phyloP scores from a whole-genome alignment of 495 filamentous ascomycete genomes.

The Mycothermus thermophilus region DNA sequence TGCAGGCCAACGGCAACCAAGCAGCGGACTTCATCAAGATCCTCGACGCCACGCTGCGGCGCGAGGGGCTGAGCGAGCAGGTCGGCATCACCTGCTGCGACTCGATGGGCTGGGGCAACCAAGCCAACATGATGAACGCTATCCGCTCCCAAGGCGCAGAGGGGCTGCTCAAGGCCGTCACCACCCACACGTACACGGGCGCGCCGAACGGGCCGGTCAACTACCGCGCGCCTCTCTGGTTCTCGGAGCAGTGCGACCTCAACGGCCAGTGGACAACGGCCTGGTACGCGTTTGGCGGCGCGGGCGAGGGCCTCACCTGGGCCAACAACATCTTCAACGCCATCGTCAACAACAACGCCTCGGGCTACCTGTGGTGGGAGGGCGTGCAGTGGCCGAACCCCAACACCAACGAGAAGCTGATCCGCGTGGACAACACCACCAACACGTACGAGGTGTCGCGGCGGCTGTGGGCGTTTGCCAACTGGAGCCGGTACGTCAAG shows the following conservation, averaged over 20 bases:
- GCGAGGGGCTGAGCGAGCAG: slow-evolving; percentile 15
- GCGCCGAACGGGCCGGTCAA: slow-evolving; percentile 21
- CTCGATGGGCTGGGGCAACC: slow-evolving; percentile 28
- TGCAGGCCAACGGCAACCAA: slow-evolving; percentile 24
- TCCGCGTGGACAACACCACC: slow-evolving; percentile 28
- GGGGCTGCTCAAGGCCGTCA: slow-evolving; percentile 20
- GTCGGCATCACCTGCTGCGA: slow-evolving; percentile 29
- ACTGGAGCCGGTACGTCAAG: slow-evolving; percentile 34
- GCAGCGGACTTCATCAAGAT: slow-evolving; percentile 31
- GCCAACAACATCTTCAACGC: slow-evolving; percentile 39
- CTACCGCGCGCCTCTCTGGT: slow-evolving; percentile 22
- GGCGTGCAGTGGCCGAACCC: slow-evolving; percentile 36
- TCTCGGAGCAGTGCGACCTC: slow-evolving; percentile 33
- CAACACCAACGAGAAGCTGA: slow-evolving; percentile 33
- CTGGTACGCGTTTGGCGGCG: slow-evolving; percentile 34
- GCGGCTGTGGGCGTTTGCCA: slow-evolving; percentile 42
- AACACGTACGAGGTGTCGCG: slow-evolving; percentile 27
- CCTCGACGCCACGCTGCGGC: slow-evolving; percentile 19
- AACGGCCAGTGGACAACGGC: slow-evolving; percentile 31
- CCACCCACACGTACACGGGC: slow-evolving; percentile 27
- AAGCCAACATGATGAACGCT: slow-evolving; percentile 23
- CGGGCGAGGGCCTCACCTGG: slow-evolving; percentile 43
- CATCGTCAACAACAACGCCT: slow-evolving; percentile 29
- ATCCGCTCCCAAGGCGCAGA: slow-evolving; percentile 23
- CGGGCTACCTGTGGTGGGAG: slow-evolving; percentile 41